Base-by-base conservation (phyloP, 1,284 basidiomycete genomes). In the Ustilago shanxiensis region DNA sequence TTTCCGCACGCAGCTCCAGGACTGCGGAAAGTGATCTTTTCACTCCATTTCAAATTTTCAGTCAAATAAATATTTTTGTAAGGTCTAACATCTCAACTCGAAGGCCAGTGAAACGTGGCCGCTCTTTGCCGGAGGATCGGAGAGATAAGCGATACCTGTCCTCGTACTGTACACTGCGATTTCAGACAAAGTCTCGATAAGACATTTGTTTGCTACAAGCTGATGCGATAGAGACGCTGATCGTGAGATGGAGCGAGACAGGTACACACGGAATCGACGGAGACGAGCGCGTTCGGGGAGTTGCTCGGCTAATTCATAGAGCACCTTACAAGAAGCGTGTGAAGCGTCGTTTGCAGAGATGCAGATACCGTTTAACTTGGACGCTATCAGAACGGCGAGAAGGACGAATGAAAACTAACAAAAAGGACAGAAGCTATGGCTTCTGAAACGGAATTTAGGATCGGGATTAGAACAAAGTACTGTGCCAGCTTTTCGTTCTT, bases 11-110 rank as follows among this genome's bases (percentile, higher is more conserved):
- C 0, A 29, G 49, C 47, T 26, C 24, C 16, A 18, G n/a, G 26
- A 62, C 69, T 72, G 63, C 69, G 69, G 69, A 72, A 72, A 72
- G 69, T 66, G 69, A 72, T 72, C 60, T 62, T 10, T 37, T 35
- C 2, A 2, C 2, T 14, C 10, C 13, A 58, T 7, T 37, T 14
- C 14, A 7, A 54, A 6, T 18, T 39, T 54, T 13, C 13, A 39
- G 18, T 29, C 9, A 5, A 39, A 26, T 18, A 18, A 10, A 22
- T 1, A 9, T 37, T 35, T 53, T 33, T 5, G 3, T 11, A 4
- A 7, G 29, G 50, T 63, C 54, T 64, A 49, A 65, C 63, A 59
- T n/a, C n/a, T n/a, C n/a, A n/a, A n/a, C n/a, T 33, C 31, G 31
- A 11, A 33, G 11, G 31, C 31, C 11, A 14, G 20, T 47, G n/a